phyloP scores from a whole-genome alignment of 768 basidiomycete species.

The Hygrocybe punicea region DNA sequence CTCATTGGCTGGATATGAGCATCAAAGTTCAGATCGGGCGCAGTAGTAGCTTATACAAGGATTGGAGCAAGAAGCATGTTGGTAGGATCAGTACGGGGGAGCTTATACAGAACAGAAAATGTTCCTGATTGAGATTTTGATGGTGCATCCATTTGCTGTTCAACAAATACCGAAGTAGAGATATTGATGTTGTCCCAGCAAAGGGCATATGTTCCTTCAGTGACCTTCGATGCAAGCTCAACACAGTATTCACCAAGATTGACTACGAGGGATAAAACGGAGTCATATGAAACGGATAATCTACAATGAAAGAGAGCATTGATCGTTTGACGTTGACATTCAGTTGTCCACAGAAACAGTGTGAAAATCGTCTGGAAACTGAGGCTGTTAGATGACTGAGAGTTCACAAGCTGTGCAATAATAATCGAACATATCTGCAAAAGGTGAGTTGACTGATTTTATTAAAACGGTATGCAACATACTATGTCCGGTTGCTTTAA shows the following conservation, averaged over 20 bases:
- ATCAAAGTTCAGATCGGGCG: slow-evolving; percentile 12
- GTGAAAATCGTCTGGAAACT: slow-evolving; percentile 10
- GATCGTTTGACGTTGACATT: slow-evolving; percentile 9
- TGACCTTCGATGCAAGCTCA: background rate
- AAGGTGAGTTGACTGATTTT: background rate
- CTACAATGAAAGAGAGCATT: slow-evolving; percentile 11
- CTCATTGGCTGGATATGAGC: slow-evolving; percentile 14
- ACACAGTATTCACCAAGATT: slow-evolving; percentile 1
- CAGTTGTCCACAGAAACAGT: slow-evolving; percentile 13
- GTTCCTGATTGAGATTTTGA: slow-evolving; percentile 39
- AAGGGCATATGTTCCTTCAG: slow-evolving; percentile 1
- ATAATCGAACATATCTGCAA: slow-evolving; percentile 13
- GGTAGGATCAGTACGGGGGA: slow-evolving; percentile 16
- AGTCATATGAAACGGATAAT: slow-evolving; percentile 13
- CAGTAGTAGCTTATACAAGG: slow-evolving; percentile 4
- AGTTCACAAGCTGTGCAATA: slow-evolving; percentile 8
- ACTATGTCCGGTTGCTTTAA: background rate
- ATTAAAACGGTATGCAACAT: background rate
- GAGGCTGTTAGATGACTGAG: slow-evolving; percentile 11
- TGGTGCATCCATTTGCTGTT: slow-evolving; percentile 23
- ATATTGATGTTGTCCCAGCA: slow-evolving; percentile 28
- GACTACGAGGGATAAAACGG: slow-evolving; percentile 8
- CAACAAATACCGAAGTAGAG: slow-evolving; percentile 29
- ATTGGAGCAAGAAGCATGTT: slow-evolving; percentile 24
- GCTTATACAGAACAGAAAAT: slow-evolving; percentile 28